Conservation (phyloP, 2,329 filamentous ascomycete species). For the Penicillium sp. region DNA sequence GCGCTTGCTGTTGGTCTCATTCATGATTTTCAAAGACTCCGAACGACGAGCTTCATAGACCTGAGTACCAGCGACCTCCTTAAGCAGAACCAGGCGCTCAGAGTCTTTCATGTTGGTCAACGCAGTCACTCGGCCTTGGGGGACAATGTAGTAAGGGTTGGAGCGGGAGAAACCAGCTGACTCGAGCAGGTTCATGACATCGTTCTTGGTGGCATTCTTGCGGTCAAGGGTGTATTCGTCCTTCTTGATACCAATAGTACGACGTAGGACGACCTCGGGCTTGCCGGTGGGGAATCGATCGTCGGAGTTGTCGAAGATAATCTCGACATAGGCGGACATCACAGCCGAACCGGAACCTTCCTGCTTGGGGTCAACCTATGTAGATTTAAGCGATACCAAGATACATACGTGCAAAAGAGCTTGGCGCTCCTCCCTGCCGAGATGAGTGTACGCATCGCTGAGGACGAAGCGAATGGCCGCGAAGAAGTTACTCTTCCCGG, state of each 20-base stretch:
- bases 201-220: slow-evolving; percentile 90
- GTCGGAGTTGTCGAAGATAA: slow-evolving; percentile 97
- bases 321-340: slow-evolving; percentile 99
- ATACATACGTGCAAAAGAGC: slow-evolving; percentile 73
- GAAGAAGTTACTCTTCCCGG: slow-evolving; percentile 99
- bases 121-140: slow-evolving; percentile 91
- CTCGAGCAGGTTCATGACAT: slow-evolving; percentile 93
- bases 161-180: slow-evolving; percentile 94
- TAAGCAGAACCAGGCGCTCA: slow-evolving; percentile 82
- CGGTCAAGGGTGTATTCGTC: slow-evolving; percentile 97
- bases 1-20: slow-evolving; percentile 91
- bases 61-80: slow-evolving; percentile 97
- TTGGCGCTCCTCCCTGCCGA: slow-evolving; percentile 93
- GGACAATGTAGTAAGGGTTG: slow-evolving; percentile 98
- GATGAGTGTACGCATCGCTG: slow-evolving; percentile 93
- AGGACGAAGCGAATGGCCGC: slow-evolving; percentile 97
- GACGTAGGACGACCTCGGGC: slow-evolving; percentile 82
- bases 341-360: slow-evolving; percentile 97
- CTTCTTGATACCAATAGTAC: slow-evolving; percentile 96
- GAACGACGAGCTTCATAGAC: slow-evolving; percentile 90
- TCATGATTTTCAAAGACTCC: slow-evolving; percentile 95
- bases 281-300: slow-evolving; percentile 92
- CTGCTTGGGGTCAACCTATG: slow-evolving; percentile 35
- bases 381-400: neutral
- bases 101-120: slow-evolving; percentile 99